Conservation (phyloP, 495 filamentous ascomycete genomes). For the Xylaria venustula region DNA sequence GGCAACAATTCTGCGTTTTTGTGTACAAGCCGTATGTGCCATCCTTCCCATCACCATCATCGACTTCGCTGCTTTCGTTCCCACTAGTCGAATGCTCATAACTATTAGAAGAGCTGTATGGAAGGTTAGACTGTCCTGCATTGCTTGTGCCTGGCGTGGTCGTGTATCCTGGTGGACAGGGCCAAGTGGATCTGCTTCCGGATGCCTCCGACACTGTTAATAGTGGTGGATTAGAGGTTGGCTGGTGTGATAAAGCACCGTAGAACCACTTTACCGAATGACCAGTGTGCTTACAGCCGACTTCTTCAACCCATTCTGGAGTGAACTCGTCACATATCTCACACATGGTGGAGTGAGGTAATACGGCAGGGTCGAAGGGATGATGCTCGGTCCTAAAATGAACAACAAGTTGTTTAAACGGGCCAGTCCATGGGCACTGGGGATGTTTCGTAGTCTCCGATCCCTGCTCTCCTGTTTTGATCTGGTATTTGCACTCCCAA, state of each 20-base stretch:
- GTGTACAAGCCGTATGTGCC: background rate
- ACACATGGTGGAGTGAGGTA: constrained; percentile 17
- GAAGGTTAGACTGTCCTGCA: constrained; percentile 1
- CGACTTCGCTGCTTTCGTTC: background rate
- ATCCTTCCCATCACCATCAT: background rate
- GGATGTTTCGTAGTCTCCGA: constrained; percentile 17
- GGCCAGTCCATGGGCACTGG: constrained; percentile 26
- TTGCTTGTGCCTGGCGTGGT: background rate
- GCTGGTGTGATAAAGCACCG: background rate
- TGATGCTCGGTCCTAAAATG: constrained; percentile 22
- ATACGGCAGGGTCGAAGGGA: constrained; percentile 9
- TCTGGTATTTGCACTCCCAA: constrained; percentile 27
- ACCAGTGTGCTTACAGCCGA: constrained; percentile 5
- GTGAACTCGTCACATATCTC: constrained; percentile 17
- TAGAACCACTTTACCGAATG: constrained; percentile 1
- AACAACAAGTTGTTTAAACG: constrained; percentile 8
- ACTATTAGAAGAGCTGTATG: background rate
- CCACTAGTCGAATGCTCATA: background rate
- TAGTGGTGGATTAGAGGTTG: background rate
- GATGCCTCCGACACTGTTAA: constrained; percentile 8
- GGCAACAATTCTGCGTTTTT: background rate
- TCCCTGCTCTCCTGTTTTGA: constrained; percentile 8
- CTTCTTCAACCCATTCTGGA: background rate
- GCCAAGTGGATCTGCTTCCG: background rate
- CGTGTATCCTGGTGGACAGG: background rate